Conservation (phyloP, 352 stramenopile genomes). For the Phytophthora capsici region DNA sequence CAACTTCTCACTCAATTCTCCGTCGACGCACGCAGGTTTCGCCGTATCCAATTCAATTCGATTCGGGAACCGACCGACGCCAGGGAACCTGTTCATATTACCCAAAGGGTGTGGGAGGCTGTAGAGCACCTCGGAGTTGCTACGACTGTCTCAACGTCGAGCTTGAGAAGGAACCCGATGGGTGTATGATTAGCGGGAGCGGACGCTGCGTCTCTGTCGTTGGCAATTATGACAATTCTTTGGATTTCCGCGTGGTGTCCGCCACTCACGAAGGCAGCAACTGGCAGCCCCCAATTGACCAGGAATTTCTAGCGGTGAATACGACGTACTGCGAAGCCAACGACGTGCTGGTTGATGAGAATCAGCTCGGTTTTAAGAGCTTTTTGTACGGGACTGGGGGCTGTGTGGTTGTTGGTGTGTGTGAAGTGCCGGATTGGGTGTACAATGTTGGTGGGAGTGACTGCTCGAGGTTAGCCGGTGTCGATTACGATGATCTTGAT, state of each 20-base stretch:
- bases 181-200: constrained; percentile 38
- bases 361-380: constrained; percentile 5
- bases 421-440: constrained; percentile 29
- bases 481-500: not conserved
- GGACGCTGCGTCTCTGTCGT: constrained; percentile 33
- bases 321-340: constrained; percentile 51
- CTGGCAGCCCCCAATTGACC: too few relatives aligned
- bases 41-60: not conserved
- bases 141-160: constrained; percentile 48
- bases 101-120: constrained; percentile 27
- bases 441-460: constrained; percentile 33
- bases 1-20: constrained; percentile 14
- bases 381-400: constrained; percentile 34
- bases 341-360: constrained; percentile 18
- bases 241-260: constrained; percentile 35
- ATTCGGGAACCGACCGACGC: constrained; percentile 5
- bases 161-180: constrained; percentile 28
- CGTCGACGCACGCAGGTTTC: constrained; percentile 8
- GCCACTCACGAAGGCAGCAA: not conserved
- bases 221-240: constrained; percentile 31
- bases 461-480: constrained; percentile 9
- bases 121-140: constrained; percentile 41
- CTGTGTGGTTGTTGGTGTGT: constrained; percentile 44
- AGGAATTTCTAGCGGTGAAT: constrained; percentile 39
- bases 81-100: constrained; percentile 42